phyloP scores from a whole-genome alignment of 371 early-diverging fungal species.

The Mortierella sp. region DNA sequence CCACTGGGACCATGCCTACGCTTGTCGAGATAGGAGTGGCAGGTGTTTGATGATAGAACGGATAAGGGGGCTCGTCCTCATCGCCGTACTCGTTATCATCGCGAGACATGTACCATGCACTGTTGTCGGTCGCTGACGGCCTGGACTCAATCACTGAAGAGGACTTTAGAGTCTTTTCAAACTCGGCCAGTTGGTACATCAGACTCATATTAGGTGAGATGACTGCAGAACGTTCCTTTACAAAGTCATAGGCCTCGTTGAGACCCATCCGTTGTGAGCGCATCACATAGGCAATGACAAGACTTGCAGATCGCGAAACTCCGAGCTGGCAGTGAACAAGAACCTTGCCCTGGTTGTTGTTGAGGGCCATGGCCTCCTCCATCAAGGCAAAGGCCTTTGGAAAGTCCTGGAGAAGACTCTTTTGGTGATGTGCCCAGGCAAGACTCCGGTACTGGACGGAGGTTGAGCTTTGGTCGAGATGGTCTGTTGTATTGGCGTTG shows the following conservation, averaged over 20 bases:
- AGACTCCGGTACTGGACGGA: conserved; percentile 68
- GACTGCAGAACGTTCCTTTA: conserved; percentile 73
- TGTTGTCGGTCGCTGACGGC: conserved; percentile 1
- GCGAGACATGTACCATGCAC: not conserved
- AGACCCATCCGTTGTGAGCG: conserved; percentile 65
- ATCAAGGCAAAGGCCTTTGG: conserved; percentile 76
- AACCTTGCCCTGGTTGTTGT: conserved; percentile 64
- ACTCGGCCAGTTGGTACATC: conserved; percentile 82
- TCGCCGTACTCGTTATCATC: conserved; percentile 25
- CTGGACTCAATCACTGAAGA: not conserved
- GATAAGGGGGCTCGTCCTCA: conserved; percentile 24
- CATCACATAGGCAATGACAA: conserved; percentile 92
- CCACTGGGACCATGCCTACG: not conserved
- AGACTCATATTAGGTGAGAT: conserved; percentile 87
- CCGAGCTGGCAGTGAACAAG: conserved; percentile 93
- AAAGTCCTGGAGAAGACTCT: conserved; percentile 72
- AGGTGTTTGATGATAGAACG: conserved; percentile 24
- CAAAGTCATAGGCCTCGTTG: conserved; percentile 81
- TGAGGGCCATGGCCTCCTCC: conserved; percentile 59
- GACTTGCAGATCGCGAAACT: conserved; percentile 87
- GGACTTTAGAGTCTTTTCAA: conserved; percentile 60
- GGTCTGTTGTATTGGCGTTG: not conserved
- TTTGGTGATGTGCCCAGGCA: conserved; percentile 84
- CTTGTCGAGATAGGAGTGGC: not conserved
- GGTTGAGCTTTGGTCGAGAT: not conserved